Base-by-base conservation (phyloP, 1,284 basidiomycete species). In the Puccinia hordei region DNA sequence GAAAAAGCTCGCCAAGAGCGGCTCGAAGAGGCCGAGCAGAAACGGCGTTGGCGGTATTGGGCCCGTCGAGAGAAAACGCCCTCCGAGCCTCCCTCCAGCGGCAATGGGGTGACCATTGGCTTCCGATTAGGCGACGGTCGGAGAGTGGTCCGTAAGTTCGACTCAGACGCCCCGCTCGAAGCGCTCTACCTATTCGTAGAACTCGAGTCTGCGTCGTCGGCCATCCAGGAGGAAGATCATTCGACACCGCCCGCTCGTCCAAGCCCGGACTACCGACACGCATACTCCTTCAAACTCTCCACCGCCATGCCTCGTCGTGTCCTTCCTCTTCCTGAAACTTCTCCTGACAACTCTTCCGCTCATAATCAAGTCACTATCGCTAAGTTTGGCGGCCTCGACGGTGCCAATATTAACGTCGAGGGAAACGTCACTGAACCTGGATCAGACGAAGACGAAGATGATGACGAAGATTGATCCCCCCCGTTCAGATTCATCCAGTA, bases 351-450 rank as follows among this genome's bases (percentile, higher is more conserved):
- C 13, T 8, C 3, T 13, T 41, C 38, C 12, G 19, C 4, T 41
- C 38, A 24, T 17, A 51, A 72, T 46, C 24, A 55, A 4, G 12
- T 71, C 27, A 57, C 63, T 24, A 59, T 78, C 38, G 41, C 63
- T 55, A 27, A 71, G 19, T 78, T 78, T 57, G 76, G 76, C 33
- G 76, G 55, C 22, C 53, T 72, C 24, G 68, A 79, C 59, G 77
- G 77, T 9, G 77, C 77, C 5, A 79, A 79, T 51, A n/a, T 79
- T 30, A 79, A 79, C 51, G 77, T 79, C 24, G 77, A 79, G 71
- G 68, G 77, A 0, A 69, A 30, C 41, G 46, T 78, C 27, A 27
- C 27, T 10, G 75, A 68, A 8, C 27, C 41, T n/a, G 35, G 35
- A 2, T 33, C 27, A n/a, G 63, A 68, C 13, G 63, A 68, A 30